A percentile compares a stretch with the other conserved stretches of the same genome.
phyloP scores from a whole-genome alignment of 257 asterid genomes.

The Ligustrum vulgare region DNA sequence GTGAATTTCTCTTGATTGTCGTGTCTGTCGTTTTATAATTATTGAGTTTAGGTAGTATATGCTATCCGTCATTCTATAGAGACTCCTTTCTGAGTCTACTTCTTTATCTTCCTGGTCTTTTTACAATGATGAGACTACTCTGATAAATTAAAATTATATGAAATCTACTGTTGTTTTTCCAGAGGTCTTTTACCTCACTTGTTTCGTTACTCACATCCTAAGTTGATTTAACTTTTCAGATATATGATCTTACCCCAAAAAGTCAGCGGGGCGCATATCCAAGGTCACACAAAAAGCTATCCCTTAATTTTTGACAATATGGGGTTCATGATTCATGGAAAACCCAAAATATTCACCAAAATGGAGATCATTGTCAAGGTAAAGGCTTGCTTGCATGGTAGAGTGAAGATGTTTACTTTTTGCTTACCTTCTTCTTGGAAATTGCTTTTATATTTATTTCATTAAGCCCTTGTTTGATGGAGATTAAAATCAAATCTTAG shows the following conservation, averaged over 20 bases:
- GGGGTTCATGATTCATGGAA: constrained; percentile 78
- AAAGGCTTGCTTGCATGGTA: constrained; percentile 22
- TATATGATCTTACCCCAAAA: constrained; percentile 54
- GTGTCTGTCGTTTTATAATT: background rate
- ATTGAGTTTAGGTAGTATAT: constrained; percentile 7
- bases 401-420: constrained; percentile 8
- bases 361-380: constrained; percentile 70
- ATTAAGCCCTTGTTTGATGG: background rate
- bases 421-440: background rate
- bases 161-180: background rate
- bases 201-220: background rate
- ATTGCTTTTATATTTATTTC: background rate
- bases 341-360: constrained; percentile 47
- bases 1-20: background rate
- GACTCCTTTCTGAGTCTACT: constrained; percentile 5
- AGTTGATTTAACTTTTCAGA: constrained; percentile 40
- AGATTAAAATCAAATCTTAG: no score
- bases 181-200: background rate
- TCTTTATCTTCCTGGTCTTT: background rate
- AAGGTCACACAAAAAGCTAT: constrained; percentile 31
- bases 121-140: constrained; percentile 7
- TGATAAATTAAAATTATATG: background rate
- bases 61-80: background rate
- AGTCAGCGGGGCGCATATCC: constrained; percentile 33
- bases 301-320: constrained; percentile 52